A percentile compares a stretch with the other conserved stretches of the same genome.
Evolutionary conservation across 805 yeast genomes (phyloP).

Genomic region (Wickerhamiella allomyrinae): DNA sequence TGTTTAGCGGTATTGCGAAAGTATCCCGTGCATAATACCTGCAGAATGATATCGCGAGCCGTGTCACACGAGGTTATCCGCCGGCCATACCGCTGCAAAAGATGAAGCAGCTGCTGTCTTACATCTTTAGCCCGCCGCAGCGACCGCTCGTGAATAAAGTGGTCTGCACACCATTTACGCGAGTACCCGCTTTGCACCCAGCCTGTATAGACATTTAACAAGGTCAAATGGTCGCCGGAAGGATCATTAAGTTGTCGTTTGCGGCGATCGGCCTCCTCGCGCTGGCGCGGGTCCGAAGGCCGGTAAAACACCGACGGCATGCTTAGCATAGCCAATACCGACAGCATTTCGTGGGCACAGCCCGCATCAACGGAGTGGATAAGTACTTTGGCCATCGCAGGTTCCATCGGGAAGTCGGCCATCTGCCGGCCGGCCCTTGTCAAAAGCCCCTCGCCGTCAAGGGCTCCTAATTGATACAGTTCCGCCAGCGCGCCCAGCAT

Average conservation of each 20-base stretch:
- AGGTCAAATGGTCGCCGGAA: constrained; percentile 67
- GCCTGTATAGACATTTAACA: constrained; percentile 59
- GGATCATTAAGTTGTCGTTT: constrained; percentile 39
- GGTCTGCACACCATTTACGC: constrained; percentile 71
- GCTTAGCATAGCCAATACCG: constrained; percentile 71
- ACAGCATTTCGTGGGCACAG: constrained; percentile 54
- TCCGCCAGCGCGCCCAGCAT: constrained; percentile 64
- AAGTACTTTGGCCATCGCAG: constrained; percentile 69
- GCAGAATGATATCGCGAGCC: constrained; percentile 28
- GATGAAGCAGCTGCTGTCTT: constrained; percentile 50
- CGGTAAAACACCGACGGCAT: constrained; percentile 59
- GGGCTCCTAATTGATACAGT: constrained; percentile 75
- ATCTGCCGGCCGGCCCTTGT: constrained; percentile 68
- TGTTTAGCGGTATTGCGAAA: constrained; percentile 53
- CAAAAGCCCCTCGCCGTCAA: constrained; percentile 56
- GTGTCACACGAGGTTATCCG: constrained; percentile 23
- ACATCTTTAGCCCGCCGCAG: constrained; percentile 55
- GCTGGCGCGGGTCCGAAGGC: constrained; percentile 44
- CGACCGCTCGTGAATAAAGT: constrained; percentile 63
- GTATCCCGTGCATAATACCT: constrained; percentile 50
- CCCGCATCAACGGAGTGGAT: constrained; percentile 44
- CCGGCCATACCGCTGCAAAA: constrained; percentile 24
- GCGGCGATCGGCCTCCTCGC: constrained; percentile 49
- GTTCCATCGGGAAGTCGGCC: constrained; percentile 89
- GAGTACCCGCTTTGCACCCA: constrained; percentile 62